Conservation (phyloP, 2,329 filamentous ascomycete genomes). For the Calonectria leucothoes region DNA sequence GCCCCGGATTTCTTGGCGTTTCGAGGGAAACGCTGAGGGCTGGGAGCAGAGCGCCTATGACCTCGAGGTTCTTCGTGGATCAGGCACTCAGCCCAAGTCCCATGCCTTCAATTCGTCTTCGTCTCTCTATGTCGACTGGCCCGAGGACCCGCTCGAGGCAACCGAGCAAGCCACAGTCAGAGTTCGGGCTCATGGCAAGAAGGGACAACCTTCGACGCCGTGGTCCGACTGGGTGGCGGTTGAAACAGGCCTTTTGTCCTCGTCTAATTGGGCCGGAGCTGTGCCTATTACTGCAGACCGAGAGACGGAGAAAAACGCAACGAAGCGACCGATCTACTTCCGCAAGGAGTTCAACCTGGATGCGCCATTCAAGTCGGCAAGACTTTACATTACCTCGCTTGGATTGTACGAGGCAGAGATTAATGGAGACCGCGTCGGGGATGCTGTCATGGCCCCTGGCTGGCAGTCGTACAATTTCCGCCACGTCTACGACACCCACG, state of each 20-base stretch:
- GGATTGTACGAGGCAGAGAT: constrained; percentile 61
- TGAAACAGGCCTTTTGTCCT: constrained; percentile 48
- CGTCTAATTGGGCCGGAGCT: constrained; percentile 45
- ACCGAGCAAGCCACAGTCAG: constrained; percentile 48
- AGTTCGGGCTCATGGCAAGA: constrained; percentile 46
- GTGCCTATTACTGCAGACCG: constrained; percentile 45
- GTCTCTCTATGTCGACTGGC: constrained; percentile 59
- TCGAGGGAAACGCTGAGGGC: constrained; percentile 50
- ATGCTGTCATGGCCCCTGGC: constrained; percentile 59
- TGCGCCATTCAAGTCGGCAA: constrained; percentile 45
- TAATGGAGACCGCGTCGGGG: constrained; percentile 56
- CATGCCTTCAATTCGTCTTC: constrained; percentile 47
- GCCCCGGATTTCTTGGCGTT: constrained; percentile 61
- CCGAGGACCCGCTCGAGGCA: constrained; percentile 46
- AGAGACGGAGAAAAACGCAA: constrained; percentile 37
- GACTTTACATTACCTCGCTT: constrained; percentile 59
- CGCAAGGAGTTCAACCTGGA: constrained; percentile 47
- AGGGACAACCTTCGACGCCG: constrained; percentile 28
- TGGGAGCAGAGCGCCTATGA: constrained; percentile 59
- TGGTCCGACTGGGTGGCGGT: constrained; percentile 47
- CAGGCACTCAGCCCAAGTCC: neutral
- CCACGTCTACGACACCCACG: constrained; percentile 64
- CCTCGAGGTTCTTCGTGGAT: constrained; percentile 50
- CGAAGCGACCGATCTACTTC: constrained; percentile 48
- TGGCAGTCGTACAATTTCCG: constrained; percentile 64